phyloP scores from a whole-genome alignment of 2,329 filamentous ascomycete species.

The Colletotrichum camelliae region DNA sequence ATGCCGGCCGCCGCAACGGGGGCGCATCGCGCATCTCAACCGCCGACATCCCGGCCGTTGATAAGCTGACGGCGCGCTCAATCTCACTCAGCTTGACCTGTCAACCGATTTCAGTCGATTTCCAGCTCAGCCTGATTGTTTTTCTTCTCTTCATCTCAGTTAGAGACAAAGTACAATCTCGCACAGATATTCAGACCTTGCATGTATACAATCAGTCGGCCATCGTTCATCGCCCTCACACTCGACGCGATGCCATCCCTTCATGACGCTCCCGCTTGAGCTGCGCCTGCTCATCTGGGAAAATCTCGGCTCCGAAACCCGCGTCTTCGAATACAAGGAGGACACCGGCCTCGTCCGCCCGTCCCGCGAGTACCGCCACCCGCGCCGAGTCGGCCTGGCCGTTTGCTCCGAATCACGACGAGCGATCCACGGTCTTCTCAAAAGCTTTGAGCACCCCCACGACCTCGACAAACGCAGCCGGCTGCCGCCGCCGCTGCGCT shows the following conservation, averaged over 20 bases:
- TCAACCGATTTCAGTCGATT: background rate
- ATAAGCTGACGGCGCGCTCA: background rate
- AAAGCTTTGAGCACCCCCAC: background rate
- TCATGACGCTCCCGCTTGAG: slow-evolving; percentile 10
- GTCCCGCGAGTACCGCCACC: slow-evolving; percentile 4
- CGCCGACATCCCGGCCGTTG: background rate
- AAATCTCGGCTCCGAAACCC: background rate
- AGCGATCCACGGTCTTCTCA: background rate
- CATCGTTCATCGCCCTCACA: background rate
- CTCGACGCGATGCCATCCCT: background rate
- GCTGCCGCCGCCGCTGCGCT: background rate
- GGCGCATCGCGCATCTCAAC: background rate
- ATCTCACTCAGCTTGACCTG: background rate
- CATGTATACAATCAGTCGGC: background rate
- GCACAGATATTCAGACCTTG: background rate
- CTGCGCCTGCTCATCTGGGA: slow-evolving; percentile 18
- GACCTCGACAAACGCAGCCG: slow-evolving; percentile 4
- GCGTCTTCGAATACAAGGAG: slow-evolving; percentile 11
- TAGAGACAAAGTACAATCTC: background rate
- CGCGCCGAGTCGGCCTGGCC: background rate
- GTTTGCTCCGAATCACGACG: slow-evolving; percentile 4
- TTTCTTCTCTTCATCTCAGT: background rate
- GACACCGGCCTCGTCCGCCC: slow-evolving; percentile 6
- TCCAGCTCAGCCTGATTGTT: background rate
- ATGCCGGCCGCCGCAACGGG: background rate